Evolutionary conservation across 2,329 filamentous ascomycete genomes (phyloP).

Genomic region (Endocalyx cinctus): DNA sequence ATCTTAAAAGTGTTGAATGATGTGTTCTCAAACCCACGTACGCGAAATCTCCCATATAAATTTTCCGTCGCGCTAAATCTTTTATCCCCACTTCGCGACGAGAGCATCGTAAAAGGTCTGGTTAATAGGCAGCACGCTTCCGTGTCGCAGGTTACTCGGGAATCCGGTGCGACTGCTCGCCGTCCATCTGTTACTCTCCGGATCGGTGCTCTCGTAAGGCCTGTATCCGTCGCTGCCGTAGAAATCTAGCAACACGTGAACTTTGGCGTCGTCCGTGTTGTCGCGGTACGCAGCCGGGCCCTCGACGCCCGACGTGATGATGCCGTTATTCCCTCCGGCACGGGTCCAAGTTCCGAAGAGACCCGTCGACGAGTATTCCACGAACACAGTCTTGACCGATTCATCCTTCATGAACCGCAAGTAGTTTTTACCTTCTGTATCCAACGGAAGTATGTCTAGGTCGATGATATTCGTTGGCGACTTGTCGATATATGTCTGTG

Average conservation of each 20-base stretch:
- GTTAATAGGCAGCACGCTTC: conserved; percentile 45
- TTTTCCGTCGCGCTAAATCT: no score
- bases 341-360: conserved; percentile 49
- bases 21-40: no score
- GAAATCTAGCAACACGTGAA: conserved; percentile 46
- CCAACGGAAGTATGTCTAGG: conserved; percentile 49
- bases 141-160: conserved; percentile 46
- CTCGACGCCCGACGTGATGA: conserved; percentile 39
- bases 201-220: conserved; percentile 42
- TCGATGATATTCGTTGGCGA: conserved; percentile 47
- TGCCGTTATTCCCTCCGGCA: conserved; percentile 37
- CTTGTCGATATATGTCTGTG: conserved; percentile 46
- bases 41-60: no score
- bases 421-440: conserved; percentile 34
- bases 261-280: conserved; percentile 32
- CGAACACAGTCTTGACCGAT: conserved; percentile 45
- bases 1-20: no score
- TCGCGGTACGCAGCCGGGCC: conserved; percentile 41
- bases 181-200: conserved; percentile 40
- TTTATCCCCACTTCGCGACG: conserved; percentile 30
- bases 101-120: conserved; percentile 38
- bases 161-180: conserved; percentile 37
- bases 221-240: conserved; percentile 44
- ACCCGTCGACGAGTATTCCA: conserved; percentile 42
- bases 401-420: conserved; percentile 54